These are phyloP conservation scores for Raffaelea deltoideospora DNA, from an alignment of 2,329 filamentous ascomycete genomes.

Conservation along the genomic window DNA sequence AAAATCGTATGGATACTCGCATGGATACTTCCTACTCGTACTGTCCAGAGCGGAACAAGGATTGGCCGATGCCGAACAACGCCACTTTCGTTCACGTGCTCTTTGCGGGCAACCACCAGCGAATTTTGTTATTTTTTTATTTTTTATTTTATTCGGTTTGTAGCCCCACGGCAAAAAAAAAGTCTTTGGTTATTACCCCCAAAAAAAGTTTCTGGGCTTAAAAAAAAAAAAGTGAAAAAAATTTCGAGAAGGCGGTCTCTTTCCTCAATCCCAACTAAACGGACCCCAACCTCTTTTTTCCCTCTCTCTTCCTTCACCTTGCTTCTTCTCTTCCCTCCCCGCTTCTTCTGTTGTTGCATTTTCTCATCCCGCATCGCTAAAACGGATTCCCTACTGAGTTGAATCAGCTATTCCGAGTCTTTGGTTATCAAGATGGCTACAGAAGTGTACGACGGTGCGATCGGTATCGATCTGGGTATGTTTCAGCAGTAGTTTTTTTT, in stretches of 20 bases:
- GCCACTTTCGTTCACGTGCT: no score
- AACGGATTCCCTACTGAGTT: background rate
- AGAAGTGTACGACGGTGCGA: conserved; percentile 98
- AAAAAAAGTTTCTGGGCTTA: conserved; percentile 1
- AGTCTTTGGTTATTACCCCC: conserved; percentile 1
- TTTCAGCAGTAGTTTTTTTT: conserved; percentile 10
- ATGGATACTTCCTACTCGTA: no score
- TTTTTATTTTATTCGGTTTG: no score
- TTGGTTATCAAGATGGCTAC: conserved; percentile 60
- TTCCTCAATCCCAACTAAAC: no score
- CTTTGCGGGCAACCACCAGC: no score
- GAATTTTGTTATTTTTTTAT: no score
- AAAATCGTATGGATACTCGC: no score
- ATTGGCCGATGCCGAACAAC: no score
- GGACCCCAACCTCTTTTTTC: conserved; percentile 1
- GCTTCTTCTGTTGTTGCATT: background rate
- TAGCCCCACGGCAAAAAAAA: conserved; percentile 5
- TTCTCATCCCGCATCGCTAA: background rate
- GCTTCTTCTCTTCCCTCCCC: conserved; percentile 1
- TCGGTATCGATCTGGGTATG: conserved; percentile 98
- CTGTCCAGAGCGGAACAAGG: no score
- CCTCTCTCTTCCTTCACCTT: conserved; percentile 1
- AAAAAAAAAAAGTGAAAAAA: conserved; percentile 6
- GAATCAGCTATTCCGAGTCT: conserved; percentile 1
- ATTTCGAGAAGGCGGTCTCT: background rate